Base-by-base conservation (phyloP, 2,329 filamentous ascomycete genomes). In the Ceratocystis cacaofunesta region DNA sequence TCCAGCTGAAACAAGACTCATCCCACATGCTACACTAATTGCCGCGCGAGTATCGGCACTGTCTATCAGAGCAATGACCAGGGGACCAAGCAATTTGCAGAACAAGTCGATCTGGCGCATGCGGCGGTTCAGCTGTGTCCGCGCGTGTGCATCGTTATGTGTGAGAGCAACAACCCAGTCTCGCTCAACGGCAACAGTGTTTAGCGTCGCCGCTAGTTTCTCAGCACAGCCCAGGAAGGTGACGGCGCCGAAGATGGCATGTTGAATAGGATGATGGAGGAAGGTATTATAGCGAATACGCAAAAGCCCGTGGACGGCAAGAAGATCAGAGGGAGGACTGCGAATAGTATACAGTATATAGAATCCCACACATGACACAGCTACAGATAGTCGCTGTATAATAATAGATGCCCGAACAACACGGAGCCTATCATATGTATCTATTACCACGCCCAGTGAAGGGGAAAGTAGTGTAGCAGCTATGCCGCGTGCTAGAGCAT, bases 181-280 rank as follows among this genome's bases (percentile, higher is more conserved):
- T 70, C 84, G 77, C 72, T 90, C 88, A 0, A 91, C 79, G 0
- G 87, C 78, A 0, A 90, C 81, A 0, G 82, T 77, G 71, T 90
- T 90, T 72, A 84, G 78, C 5, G 85, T 78, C 1, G 84, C 79
- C 15, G 78, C 79, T 7, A 89, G 73, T 72, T 90, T 91, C 73
- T 91, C 88, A 1, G 86, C 70, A 65, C 86, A 88, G 0, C 85
- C 85, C 57, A 89, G 74, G 0, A 82, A 19, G 0, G 80, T 77
- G 1, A 78, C 66, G 0, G 73, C 41, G 0, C 70, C 71, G 48
- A 80, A 73, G 17, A 64, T 28, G 1, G 12, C 44, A 1, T 78
- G 67, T 2, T 69, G 68, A 8, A 19, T 15, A 1, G 36, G 36
- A 12, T 15, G 36, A 15, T 41, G 36, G 3, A 41, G 10, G 36